Evolutionary conservation across 805 yeast species (phyloP), one percentile per base, ranked within the genome.

Genomic region (Metschnikowia henanensis): DNA sequence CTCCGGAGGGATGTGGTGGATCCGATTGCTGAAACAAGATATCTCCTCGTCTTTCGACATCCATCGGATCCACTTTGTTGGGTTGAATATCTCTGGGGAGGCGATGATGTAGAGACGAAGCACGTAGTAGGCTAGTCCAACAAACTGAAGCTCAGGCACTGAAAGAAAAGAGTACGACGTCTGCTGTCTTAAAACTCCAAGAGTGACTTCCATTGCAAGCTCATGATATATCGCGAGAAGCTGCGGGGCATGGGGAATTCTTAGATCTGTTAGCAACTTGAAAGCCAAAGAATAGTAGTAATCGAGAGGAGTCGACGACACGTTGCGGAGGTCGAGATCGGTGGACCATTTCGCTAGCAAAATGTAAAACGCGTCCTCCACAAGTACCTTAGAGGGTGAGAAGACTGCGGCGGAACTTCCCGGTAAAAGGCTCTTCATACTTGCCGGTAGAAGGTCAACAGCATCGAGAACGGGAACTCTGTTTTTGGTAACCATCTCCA

Each of bases 391-490:
- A 6, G 56, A 53, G 9, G 79, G 76, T 35, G 73, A 72, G 15
- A 79, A 58, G n/a, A 58, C 51, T 21, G 67, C 47, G 49, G 67
- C 68, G 30, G 62, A 54, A 21, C 61, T 54, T 0, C 80, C 48
- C 39, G 61, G 60, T 38, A 62, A 60, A 18, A 62, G 46, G 18
- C 16, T 18, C 12, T 32, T 26, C 58, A 70, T 55, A 1, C 49
- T 36, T 22, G 55, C 52, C 7, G 85, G 83, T 3, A 80, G 43
- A 7, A 63, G 45, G 31, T 58, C 61, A 16, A 61, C 46, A 5
- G 77, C 68, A 39, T 63, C 70, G 49, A 73, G 59, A 51, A 70
- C 77, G 2, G 87, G 86, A 1, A 84, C 60, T 25, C 65, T 62
- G 37, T 76, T 76, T 2, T 64, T 52, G 22, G 68, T 55, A 4